These are phyloP conservation scores for Fusarium pseudograminearum DNA, from an alignment of 2,329 filamentous ascomycete genomes.

Conservation along the genomic window DNA sequence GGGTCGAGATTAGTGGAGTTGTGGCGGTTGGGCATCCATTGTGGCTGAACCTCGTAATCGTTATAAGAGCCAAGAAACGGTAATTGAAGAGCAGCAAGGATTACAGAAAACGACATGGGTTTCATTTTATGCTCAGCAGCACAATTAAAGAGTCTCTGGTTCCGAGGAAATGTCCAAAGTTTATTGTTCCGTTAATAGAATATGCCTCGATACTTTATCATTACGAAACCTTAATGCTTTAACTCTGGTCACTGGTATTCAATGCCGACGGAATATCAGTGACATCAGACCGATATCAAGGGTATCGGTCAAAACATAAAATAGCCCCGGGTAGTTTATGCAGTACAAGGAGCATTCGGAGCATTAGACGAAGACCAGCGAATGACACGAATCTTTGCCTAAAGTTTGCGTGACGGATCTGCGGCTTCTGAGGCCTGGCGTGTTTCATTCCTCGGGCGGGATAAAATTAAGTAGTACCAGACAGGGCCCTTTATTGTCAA, in stretches of 20 bases:
- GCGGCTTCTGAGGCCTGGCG: conserved; percentile 27
- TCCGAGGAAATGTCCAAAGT: background rate
- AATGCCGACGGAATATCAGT: conserved; percentile 1
- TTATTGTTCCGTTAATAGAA: background rate
- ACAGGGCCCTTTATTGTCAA: conserved; percentile 6
- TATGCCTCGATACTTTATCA: background rate
- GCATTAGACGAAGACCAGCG: conserved; percentile 11
- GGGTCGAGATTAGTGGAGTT: conserved; percentile 40
- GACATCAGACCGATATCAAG: conserved; percentile 22
- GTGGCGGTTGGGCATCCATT: conserved; percentile 34
- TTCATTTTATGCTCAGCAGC: conserved; percentile 1
- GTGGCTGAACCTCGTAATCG: conserved; percentile 13
- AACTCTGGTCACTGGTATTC: background rate
- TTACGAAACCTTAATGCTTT: background rate
- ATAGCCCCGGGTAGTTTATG: conserved; percentile 25
- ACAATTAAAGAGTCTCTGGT: background rate
- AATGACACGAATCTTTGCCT: conserved; percentile 10
- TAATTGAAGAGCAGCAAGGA: conserved; percentile 3
- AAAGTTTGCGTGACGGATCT: conserved; percentile 14
- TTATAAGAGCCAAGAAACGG: background rate
- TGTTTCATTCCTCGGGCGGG: conserved; percentile 32
- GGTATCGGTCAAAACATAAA: conserved; percentile 5
- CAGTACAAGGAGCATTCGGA: conserved; percentile 19
- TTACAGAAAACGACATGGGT: background rate
- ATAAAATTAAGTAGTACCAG: conserved; percentile 31